Evolutionary conservation across 768 basidiomycete genomes (phyloP), one percentile per base, ranked within the genome.

Genomic region (Asterophora lycoperdoides): DNA sequence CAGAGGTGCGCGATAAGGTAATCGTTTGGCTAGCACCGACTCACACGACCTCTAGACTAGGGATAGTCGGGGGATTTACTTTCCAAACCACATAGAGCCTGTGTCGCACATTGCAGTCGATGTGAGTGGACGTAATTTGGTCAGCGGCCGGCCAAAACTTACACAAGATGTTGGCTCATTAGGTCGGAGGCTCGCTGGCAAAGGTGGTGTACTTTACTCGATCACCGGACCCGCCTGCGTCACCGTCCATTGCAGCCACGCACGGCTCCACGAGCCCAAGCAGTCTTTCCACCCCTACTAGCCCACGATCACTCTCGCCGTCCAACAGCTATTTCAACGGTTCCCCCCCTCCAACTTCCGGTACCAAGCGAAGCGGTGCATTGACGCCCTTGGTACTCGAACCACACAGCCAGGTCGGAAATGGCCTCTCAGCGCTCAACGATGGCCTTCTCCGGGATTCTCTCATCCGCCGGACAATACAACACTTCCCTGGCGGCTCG

Each of bases 141-240:
- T 52, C 30, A 26, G 47, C 46, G 49, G 35, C 29, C 44, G 28
- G 39, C 54, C 39, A 38, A 51, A 44, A 44, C 39, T 60, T 46
- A 52, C 60, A 32, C 40, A 23, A 44, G 17, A 28, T 14, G 19
- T 41, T 36, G 28, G 23, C 10, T 28, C 52, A 36, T 68, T 68
- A 97, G 94, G 87, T 98, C 63, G 96, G 96, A 20, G 96, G 96
- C 36, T 96, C 94, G 10, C 73, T 99, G 11, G 95, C 94, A 52
- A 99, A 99, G 68, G 90, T 99, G 44, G 92, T 96, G 58, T 99
- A 97, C 71, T 98, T 98, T 68, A 97, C 95, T 38, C 87, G 96
- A 41, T 93, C 93, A 7, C 84, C 89, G 3, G 85, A 89, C 47
- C 86, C 87, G 3, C 86, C 86, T n/a, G 74, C 81, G 26, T 87